These are phyloP conservation scores for Ophryocystis elektroscirrha DNA, from an alignment of 169 alveolate genomes.

Conservation along the genomic window DNA sequence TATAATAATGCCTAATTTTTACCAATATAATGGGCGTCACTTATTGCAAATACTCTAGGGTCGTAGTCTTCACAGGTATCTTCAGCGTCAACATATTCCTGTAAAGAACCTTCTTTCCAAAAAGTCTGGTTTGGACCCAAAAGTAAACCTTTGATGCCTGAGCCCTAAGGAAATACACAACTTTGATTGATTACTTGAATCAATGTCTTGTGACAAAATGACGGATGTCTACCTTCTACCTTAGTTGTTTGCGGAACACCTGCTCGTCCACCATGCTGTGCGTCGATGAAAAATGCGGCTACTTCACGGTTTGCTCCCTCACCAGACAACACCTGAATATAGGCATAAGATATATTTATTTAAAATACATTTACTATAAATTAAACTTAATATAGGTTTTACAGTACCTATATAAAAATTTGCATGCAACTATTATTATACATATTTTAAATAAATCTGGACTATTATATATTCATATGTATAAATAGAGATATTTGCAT, in stretches of 20 bases:
- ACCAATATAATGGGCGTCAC: slow-evolving; percentile 80
- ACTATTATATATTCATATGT: no score
- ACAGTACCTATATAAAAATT: no score
- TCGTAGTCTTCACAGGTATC: slow-evolving; percentile 81
- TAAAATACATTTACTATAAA: no score
- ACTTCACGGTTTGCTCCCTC: slow-evolving; percentile 94
- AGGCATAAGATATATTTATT: no score
- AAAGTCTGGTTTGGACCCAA: slow-evolving; percentile 14
- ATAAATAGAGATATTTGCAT: no score
- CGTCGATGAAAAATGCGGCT: slow-evolving; percentile 84
- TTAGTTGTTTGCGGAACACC: slow-evolving; percentile 87
- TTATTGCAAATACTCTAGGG: slow-evolving; percentile 62
- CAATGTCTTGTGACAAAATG: slow-evolving; percentile 37
- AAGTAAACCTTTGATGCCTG: slow-evolving; percentile 27
- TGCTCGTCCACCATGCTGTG: slow-evolving; percentile 32
- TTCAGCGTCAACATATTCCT: slow-evolving; percentile 52
- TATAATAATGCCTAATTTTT: no score
- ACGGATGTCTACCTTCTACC: slow-evolving; percentile 80
- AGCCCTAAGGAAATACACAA: slow-evolving; percentile 40
- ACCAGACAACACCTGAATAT: slow-evolving; percentile 83
- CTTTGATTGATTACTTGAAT: background rate
- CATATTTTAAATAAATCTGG: no score
- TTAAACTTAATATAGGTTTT: no score
- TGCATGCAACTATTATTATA: no score
- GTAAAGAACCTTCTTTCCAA: slow-evolving; percentile 65